Percentiles rank a stretch among this genome's conserved stretches.
phyloP scores from a whole-genome alignment of 2,329 filamentous ascomycete genomes.

The Talaromyces sp. region DNA sequence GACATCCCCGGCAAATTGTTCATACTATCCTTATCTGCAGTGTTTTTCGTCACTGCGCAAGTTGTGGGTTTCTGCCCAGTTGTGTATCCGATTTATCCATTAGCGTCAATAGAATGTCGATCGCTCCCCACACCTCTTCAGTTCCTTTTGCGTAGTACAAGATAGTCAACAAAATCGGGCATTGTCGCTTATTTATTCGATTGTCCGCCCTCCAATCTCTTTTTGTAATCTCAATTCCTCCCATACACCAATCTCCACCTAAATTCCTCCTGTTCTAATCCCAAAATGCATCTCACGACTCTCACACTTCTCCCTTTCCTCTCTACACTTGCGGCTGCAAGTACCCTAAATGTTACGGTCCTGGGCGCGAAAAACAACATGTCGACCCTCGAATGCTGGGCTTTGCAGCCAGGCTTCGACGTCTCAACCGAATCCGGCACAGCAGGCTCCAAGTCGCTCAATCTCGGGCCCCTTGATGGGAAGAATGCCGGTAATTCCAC shows the following conservation, averaged over 20 bases:
- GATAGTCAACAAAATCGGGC: background rate
- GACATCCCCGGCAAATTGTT: background rate
- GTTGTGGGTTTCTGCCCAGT: background rate
- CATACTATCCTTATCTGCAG: background rate
- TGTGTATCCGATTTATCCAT: conserved; percentile 1
- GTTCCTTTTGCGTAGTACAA: no score
- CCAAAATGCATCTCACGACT: conserved; percentile 17
- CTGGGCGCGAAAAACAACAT: conserved; percentile 39
- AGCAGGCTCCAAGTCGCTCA: conserved; percentile 32
- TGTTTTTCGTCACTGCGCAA: background rate
- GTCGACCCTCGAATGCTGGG: conserved; percentile 53
- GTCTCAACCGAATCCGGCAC: conserved; percentile 36
- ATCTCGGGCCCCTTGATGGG: conserved; percentile 35
- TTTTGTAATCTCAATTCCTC: background rate
- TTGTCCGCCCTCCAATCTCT: background rate
- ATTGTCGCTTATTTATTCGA: background rate
- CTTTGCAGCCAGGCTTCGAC: conserved; percentile 42
- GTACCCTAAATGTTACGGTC: conserved; percentile 48
- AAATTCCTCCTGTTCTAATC: background rate
- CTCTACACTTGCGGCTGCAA: conserved; percentile 12
- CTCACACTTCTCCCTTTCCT: conserved; percentile 16
- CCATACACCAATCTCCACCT: background rate
- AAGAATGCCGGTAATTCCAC: conserved; percentile 30
- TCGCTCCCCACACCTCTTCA: conserved; percentile 4
- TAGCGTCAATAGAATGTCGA: conserved; percentile 14